Conservation (phyloP, 225 moss, liverwort and hornwort species). For the Pleurozium schreberi region DNA sequence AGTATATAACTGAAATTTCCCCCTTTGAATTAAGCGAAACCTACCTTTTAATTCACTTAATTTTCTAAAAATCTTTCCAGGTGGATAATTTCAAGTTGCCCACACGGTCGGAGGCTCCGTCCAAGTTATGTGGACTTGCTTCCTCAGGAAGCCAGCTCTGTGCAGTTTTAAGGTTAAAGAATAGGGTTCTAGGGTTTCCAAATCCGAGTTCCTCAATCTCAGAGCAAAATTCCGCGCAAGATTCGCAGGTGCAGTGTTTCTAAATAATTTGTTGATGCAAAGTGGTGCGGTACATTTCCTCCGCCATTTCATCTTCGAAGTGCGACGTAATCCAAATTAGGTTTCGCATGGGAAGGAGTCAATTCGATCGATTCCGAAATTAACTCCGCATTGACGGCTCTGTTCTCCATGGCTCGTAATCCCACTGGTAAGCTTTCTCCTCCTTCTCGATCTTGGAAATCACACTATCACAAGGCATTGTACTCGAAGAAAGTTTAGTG, state of each 20-base stretch:
- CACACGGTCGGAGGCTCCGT: neutral
- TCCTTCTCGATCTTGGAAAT: neutral
- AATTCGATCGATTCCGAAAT: neutral
- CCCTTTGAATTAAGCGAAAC: no score
- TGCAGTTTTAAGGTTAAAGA: neutral
- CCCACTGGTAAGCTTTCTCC: neutral
- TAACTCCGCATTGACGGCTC: neutral
- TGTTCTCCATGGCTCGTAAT: slow-evolving; percentile 15
- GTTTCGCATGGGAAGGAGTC: neutral
- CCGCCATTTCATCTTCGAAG: neutral
- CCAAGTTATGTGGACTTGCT: neutral
- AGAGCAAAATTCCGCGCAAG: neutral
- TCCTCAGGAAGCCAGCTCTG: neutral
- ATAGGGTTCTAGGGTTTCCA: neutral
- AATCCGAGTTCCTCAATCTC: neutral
- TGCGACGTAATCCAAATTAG: neutral
- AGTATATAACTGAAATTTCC: no score
- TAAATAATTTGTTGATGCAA: neutral
- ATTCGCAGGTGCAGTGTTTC: neutral
- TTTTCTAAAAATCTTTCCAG: no score
- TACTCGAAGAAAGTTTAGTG: no score
- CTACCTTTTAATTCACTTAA: no score
- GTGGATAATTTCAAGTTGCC: neutral
- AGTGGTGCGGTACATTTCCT: neutral
- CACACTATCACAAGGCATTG: neutral